Base-by-base conservation (phyloP, 169 alveolate species). In the Eimeria maxima region DNA sequence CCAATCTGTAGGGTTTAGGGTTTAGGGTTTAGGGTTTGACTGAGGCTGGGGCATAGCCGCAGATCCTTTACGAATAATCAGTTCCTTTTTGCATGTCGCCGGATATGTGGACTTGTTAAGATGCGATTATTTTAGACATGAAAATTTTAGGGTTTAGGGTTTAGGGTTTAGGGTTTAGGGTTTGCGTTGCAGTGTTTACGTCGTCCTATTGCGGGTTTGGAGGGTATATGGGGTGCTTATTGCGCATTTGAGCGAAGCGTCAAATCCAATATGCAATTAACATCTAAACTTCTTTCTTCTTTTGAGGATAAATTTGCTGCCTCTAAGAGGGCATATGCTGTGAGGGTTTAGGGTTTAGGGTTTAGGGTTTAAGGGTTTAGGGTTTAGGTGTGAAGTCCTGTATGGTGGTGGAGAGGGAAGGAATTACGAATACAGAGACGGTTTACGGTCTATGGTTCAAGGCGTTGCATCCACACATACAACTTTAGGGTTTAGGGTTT, bases 141-240 rank as follows among this genome's bases (percentile, higher is more conserved):
- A 65, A 65, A 65, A 8, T n/a, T n/a, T n/a, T 65, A 65, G 74
- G 74, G 74, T 65, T 65, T 65, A 65, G 74, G 74, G 74, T 65
- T 65, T 65, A 65, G 74, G 74, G 74, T 65, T 65, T 65, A 65
- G 74, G 74, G 74, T 65, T 65, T 50, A 50, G 57, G 57, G 57
- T 50, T 50, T 50, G 57, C 57, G 57, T 50, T 50, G 57, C 57
- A 50, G 57, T 83, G 91, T 53, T 81, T 92, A 55, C 63, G 71
- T 8, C 67, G 90, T 47, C 90, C 95, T 6, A 45, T 80, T 27
- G 95, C 71, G 53, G 91, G 91, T 13, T 44, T 91, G 67, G 91
- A 80, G 67, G 90, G 80, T 42, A 80, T 80, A 20, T 91, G 95
- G 95, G 91, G 90, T 0, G 95, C 90, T 18, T 91, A 91, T 80